Base-by-base conservation (phyloP, 176 grass and related monocot genomes). In the Panicum miliaceum region DNA sequence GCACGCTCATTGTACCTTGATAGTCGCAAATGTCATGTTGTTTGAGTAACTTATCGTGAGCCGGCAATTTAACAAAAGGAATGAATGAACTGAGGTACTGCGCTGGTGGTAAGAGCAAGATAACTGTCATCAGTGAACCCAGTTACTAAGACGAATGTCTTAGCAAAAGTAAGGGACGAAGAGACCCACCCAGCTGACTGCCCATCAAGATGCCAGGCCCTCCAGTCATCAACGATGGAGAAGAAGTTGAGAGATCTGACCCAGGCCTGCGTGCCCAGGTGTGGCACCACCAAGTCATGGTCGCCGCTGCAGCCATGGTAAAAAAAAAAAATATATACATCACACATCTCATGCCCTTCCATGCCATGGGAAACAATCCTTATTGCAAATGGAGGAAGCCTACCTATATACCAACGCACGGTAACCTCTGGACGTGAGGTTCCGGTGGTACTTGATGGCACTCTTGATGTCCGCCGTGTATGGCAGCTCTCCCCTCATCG, bases 211-310 rank as follows among this genome's bases (percentile, higher is more conserved):
- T 92, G 81, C 92, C 92, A 94, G 0, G 87, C 86, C 80, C 87
- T 89, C 87, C 87, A 92, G 0, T 81, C 64, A 7, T 85, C 72
- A 1, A 80, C 36, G 0, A 89, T 11, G 29, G 89, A 15, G 84
- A 85, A 90, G 56, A 85, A 90, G 56, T 87, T 84, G 23, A 94
- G 84, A 1, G 87, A 92, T 20, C 84, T 81, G 22, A 92, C 61
- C 92, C 92, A 94, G 4, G 71, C 56, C 34, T 88, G 81, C 4
- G 92, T 94, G 16, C 90, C 90, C 35, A 87, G 59, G 54, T 85
- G 81, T 0, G 89, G 90, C 46, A 90, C 53, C 10, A 79, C 0
- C n/a, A 84, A 0, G 70, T 94, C 92, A 64, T 92, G 92, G 45
- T 94, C 90, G 0, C 89, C 92, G 27, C 89, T 90, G 81, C 18